Evolutionary conservation across 768 basidiomycete species (phyloP).

Genomic region (Phanerochaete carnosa): DNA sequence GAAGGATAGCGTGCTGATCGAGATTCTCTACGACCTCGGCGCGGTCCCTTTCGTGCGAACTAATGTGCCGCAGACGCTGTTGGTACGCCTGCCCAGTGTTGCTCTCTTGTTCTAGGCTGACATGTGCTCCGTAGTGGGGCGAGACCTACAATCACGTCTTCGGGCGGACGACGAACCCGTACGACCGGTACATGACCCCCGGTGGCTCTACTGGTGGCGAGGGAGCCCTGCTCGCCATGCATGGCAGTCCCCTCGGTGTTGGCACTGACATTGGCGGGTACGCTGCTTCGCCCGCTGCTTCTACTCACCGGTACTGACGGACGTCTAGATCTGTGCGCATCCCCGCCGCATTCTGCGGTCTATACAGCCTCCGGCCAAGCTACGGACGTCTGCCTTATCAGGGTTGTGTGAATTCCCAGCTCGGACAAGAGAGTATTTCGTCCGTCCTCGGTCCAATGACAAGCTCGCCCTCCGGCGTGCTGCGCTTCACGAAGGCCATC

Average conservation of each 20-base stretch:
- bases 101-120: not conserved
- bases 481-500: slow-evolving; percentile 63
- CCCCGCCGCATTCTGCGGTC: slow-evolving; percentile 62
- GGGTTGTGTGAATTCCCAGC: slow-evolving; percentile 59
- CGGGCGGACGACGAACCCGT: slow-evolving; percentile 75
- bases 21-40: slow-evolving; percentile 51
- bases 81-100: slow-evolving; percentile 27
- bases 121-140: slow-evolving; percentile 47
- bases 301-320: not conserved
- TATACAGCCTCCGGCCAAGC: slow-evolving; percentile 72
- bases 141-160: slow-evolving; percentile 81
- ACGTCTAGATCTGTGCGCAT: slow-evolving; percentile 63
- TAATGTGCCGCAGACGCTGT: slow-evolving; percentile 54
- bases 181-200: slow-evolving; percentile 63
- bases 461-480: slow-evolving; percentile 55
- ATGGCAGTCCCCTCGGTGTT: slow-evolving; percentile 52
- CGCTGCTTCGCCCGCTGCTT: slow-evolving; percentile 12
- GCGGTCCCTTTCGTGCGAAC: slow-evolving; percentile 57
- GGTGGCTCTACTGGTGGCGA: slow-evolving; percentile 90
- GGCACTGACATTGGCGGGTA: slow-evolving; percentile 84
- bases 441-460: slow-evolving; percentile 78
- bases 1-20: slow-evolving; percentile 47
- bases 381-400: slow-evolving; percentile 68
- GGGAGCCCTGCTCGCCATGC: slow-evolving; percentile 66
- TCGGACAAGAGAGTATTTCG: slow-evolving; percentile 68